Evolutionary conservation across 2,329 filamentous ascomycete genomes (phyloP), one percentile per base, ranked within the genome.

Genomic region (Sporothrix humicola): DNA sequence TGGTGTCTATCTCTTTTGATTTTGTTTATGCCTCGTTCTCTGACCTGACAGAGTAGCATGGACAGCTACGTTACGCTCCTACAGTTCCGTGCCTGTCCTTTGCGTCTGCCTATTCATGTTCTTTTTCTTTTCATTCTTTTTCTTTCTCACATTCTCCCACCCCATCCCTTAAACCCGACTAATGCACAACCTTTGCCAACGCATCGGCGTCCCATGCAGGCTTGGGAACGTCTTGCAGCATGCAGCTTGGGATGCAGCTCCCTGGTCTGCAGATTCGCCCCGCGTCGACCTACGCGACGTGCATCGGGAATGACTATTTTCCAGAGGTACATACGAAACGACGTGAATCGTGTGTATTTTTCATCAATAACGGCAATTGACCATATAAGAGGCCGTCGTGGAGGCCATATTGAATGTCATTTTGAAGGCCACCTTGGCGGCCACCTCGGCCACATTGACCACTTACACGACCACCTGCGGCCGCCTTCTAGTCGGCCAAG

Each of bases 131-230:
- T 1, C 5, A 3, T 3, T 13, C 13, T 20, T 63, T 20, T 65
- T 46, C 15, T 31, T 3, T 44, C 52, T 26, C 42, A 23, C 31
- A 6, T 37, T 37, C 31, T 48, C 42, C 42, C 61, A 23, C 66
- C 44, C 42, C 61, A 20, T 46, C 37, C 10, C 48, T 2, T 31
- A 2, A 42, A 42, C 8, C 44, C 46, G 15, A 42, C 65, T 54
- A 31, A 69, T 66, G 65, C 65, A 69, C 8, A 42, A 15, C 46
- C 52, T 54, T 54, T 69, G 65, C 65, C 65, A 69, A 54, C 65
- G 48, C 65, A 69, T 54, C 23, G 48, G 65, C 23, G 26, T 69
- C 46, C 63, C 23, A 54, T 54, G 65, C 65, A 54, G 46, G 6
- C 61, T 17, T 46, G 44, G 46, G n/a, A 26, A 54, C 46, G 31